Conservation (phyloP, 805 yeast genomes). For the Pichia manshurica region DNA sequence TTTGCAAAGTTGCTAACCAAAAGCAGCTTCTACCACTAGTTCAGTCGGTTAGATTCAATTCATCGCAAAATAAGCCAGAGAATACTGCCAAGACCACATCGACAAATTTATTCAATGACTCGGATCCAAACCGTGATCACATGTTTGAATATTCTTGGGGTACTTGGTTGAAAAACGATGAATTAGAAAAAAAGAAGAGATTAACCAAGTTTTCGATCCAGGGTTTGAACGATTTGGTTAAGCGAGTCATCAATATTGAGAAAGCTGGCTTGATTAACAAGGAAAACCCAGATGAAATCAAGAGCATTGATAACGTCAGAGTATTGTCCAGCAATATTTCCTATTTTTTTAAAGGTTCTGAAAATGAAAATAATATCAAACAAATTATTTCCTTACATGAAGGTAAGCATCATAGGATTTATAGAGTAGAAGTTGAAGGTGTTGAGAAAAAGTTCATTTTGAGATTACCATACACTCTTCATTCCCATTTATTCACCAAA, state of each 20-base stretch:
- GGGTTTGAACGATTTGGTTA: slow-evolving; percentile 48
- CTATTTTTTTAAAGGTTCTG: slow-evolving; percentile 14
- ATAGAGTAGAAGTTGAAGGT: slow-evolving; percentile 46
- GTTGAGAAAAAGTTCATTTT: slow-evolving; percentile 54
- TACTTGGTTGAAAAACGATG: slow-evolving; percentile 82
- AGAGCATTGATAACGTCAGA: slow-evolving; percentile 22
- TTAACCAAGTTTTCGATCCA: slow-evolving; percentile 75
- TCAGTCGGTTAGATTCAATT: slow-evolving; percentile 7
- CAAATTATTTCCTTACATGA: slow-evolving; percentile 83
- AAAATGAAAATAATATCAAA: slow-evolving; percentile 38
- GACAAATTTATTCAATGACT: slow-evolving; percentile 13
- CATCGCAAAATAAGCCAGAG: background rate
- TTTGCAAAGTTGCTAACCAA: background rate
- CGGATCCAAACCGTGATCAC: slow-evolving; percentile 17
- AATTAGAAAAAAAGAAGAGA: slow-evolving; percentile 65
- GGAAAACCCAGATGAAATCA: slow-evolving; percentile 38
- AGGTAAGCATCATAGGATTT: slow-evolving; percentile 89
- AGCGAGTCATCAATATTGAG: slow-evolving; percentile 8
- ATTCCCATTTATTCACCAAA: slow-evolving; percentile 57
- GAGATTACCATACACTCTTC: slow-evolving; percentile 80
- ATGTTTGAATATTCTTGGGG: slow-evolving; percentile 92
- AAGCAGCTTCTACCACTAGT: background rate
- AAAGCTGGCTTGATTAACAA: slow-evolving; percentile 1
- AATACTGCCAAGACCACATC: slow-evolving; percentile 7
- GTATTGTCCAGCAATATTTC: slow-evolving; percentile 21